phyloP scores from a whole-genome alignment of 2,329 filamentous ascomycete genomes.

The Neonectria hederae region DNA sequence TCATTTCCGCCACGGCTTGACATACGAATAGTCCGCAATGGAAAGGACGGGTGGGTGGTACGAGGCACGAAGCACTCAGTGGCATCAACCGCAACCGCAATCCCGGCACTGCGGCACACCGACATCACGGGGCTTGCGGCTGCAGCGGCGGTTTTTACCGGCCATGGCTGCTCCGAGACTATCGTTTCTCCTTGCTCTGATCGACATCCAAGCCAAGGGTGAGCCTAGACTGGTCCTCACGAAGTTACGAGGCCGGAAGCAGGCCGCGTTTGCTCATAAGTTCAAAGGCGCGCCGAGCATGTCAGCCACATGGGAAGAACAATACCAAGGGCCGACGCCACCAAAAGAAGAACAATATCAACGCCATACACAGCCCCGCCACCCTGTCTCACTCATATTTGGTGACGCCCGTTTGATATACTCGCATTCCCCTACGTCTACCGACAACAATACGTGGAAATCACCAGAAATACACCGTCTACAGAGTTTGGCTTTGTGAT shows the following conservation, averaged over 20 bases:
- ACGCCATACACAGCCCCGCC: slow-evolving; percentile 32
- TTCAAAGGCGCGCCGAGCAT: slow-evolving; percentile 15
- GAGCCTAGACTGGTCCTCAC: background rate
- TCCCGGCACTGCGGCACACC: background rate
- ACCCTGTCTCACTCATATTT: slow-evolving; percentile 26
- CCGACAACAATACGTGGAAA: slow-evolving; percentile 34
- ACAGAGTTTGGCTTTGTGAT: slow-evolving; percentile 28
- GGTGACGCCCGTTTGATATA: slow-evolving; percentile 33
- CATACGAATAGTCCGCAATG: background rate
- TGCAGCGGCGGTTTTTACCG: background rate
- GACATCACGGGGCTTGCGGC: background rate
- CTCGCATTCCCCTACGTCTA: slow-evolving; percentile 28
- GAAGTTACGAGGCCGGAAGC: background rate
- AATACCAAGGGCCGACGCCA: slow-evolving; percentile 47
- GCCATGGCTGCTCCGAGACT: background rate
- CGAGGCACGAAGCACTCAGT: background rate
- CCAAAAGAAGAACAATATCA: slow-evolving; percentile 47
- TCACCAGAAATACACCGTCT: slow-evolving; percentile 20
- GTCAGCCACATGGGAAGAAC: slow-evolving; percentile 34
- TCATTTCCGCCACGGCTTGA: background rate
- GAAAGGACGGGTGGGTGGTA: background rate
- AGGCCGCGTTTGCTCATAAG: background rate
- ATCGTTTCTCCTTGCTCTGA: background rate
- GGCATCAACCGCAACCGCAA: background rate
- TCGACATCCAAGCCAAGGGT: background rate